These are phyloP conservation scores for Myriangium duriaei DNA, from an alignment of 2,329 filamentous ascomycete genomes.

Conservation along the genomic window DNA sequence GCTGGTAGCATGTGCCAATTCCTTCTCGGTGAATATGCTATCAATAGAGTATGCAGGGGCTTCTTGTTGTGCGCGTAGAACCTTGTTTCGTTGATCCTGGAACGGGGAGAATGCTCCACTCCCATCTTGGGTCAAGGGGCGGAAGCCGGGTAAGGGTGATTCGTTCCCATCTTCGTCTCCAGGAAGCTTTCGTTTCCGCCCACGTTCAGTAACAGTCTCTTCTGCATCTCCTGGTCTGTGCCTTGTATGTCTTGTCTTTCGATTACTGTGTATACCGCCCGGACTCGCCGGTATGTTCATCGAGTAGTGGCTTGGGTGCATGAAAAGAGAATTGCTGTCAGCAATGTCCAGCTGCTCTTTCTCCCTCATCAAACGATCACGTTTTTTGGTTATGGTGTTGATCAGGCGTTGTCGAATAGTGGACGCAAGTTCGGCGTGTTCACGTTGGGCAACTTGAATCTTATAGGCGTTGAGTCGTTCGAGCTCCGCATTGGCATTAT, in stretches of 20 bases:
- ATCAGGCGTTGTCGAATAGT: constrained; percentile 51
- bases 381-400: constrained; percentile 44
- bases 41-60: constrained; percentile 49
- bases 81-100: constrained; percentile 41
- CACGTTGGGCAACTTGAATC: constrained; percentile 49
- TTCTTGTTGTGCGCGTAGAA: constrained; percentile 43
- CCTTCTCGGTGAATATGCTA: constrained; percentile 55
- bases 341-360: constrained; percentile 56
- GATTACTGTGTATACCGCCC: constrained; percentile 45
- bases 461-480: constrained; percentile 46
- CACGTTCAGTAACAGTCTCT: constrained; percentile 31
- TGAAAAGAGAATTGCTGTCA: constrained; percentile 51
- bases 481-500: constrained; percentile 42
- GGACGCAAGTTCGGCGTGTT: constrained; percentile 45
- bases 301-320: constrained; percentile 54
- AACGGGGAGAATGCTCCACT: constrained; percentile 36
- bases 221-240: constrained; percentile 30
- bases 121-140: constrained; percentile 30
- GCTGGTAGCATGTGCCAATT: constrained; percentile 49
- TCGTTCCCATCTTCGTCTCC: constrained; percentile 44
- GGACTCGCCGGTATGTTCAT: constrained; percentile 52
- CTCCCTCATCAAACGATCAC: constrained; percentile 46
- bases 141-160: constrained; percentile 41
- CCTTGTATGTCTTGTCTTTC: constrained; percentile 51
- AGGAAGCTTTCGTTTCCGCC: constrained; percentile 46